phyloP scores from a whole-genome alignment of 495 filamentous ascomycete genomes.

The Clohesyomyces aquaticus region DNA sequence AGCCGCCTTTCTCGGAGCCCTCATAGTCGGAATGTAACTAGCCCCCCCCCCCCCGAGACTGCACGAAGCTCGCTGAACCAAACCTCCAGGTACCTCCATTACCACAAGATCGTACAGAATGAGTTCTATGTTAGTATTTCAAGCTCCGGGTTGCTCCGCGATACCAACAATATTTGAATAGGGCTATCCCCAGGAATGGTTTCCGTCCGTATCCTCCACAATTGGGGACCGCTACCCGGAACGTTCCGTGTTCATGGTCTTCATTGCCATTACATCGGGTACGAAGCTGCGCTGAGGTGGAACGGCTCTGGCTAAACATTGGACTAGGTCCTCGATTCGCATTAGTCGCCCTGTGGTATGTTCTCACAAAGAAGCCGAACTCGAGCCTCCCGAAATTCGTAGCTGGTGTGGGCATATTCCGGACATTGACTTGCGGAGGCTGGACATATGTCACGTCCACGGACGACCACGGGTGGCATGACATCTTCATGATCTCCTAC shows the following conservation, averaged over 20 bases:
- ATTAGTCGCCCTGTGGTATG: conserved; percentile 89
- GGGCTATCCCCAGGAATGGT: conserved; percentile 98
- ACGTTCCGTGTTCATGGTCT: conserved; percentile 92
- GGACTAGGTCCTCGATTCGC: conserved; percentile 79
- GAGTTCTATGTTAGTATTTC: conserved; percentile 74
- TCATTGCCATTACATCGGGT: conserved; percentile 95
- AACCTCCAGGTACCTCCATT: conserved; percentile 71
- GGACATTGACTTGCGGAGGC: conserved; percentile 92
- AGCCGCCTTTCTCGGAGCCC: conserved; percentile 89
- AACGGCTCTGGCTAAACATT: conserved; percentile 13
- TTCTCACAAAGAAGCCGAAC: conserved; percentile 78
- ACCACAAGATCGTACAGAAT: conserved; percentile 96
- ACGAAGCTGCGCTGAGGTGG: conserved; percentile 19
- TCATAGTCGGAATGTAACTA: conserved; percentile 72
- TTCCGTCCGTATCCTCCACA: conserved; percentile 97
- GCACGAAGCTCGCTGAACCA: conserved; percentile 25
- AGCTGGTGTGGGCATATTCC: conserved; percentile 76
- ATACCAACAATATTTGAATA: conserved; percentile 35
- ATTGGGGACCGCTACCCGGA: conserved; percentile 98
- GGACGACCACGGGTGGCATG: conserved; percentile 98
- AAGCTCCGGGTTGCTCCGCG: not conserved
- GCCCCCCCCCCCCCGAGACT: not conserved
- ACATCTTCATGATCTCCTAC: conserved; percentile 99
- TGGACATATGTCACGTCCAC: conserved; percentile 99
- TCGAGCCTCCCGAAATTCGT: conserved; percentile 79